Conservation (phyloP, 2,329 filamentous ascomycete species). For the Botrytis pseudocinerea region DNA sequence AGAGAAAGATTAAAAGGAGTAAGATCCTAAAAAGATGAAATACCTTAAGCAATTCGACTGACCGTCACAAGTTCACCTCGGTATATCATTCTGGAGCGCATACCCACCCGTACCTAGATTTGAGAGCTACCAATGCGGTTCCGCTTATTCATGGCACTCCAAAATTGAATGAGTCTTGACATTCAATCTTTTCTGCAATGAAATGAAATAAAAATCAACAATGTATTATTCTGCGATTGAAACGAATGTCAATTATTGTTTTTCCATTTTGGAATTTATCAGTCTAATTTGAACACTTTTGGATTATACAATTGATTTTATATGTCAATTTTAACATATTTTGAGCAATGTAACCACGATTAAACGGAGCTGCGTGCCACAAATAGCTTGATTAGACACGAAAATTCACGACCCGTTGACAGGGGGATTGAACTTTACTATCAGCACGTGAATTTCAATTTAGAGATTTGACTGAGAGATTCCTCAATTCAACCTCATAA, state of each 20-base stretch:
- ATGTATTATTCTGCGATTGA: neutral
- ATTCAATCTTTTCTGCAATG: neutral
- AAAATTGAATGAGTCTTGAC: neutral
- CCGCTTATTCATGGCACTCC: neutral
- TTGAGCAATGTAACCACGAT: neutral
- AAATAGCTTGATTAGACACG: conserved; percentile 13
- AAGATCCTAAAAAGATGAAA: neutral
- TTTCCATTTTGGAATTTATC: neutral
- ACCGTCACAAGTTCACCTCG: conserved; percentile 20
- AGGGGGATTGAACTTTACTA: conserved; percentile 12
- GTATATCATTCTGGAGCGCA: conserved; percentile 10
- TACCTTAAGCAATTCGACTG: neutral
- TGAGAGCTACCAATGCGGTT: neutral
- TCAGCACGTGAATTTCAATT: conserved; percentile 23
- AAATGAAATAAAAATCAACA: neutral
- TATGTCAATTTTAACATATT: neutral
- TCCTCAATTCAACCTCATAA: conserved; percentile 20
- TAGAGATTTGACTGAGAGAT: conserved; percentile 21
- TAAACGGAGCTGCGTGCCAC: neutral
- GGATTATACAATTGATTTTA: neutral
- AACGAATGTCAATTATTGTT: neutral
- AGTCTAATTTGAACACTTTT: neutral
- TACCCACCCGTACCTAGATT: neutral
- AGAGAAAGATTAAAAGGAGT: neutral
- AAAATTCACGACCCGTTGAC: conserved; percentile 20